These are phyloP conservation scores for Lactarius hatsudake DNA, from an alignment of 768 basidiomycete genomes.

Conservation along the genomic window DNA sequence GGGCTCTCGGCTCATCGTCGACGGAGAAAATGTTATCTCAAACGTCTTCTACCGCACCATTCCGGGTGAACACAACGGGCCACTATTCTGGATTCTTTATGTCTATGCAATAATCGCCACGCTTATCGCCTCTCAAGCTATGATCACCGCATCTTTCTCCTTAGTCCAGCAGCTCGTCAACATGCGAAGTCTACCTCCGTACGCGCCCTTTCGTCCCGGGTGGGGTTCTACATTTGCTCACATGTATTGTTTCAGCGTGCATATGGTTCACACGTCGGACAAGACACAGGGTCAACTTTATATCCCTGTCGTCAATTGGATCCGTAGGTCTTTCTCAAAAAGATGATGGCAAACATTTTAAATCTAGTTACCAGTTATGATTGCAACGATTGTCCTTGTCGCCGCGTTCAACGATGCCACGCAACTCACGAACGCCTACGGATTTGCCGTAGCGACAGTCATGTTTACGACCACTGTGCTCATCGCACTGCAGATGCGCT, in stretches of 20 bases:
- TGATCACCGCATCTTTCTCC: slow-evolving; percentile 67
- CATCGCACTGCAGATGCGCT: slow-evolving; percentile 54
- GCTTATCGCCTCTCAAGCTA: slow-evolving; percentile 62
- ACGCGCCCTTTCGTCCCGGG: slow-evolving; percentile 11
- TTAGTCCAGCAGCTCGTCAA: slow-evolving; percentile 64
- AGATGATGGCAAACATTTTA: not conserved
- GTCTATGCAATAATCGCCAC: slow-evolving; percentile 64
- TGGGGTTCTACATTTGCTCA: not conserved
- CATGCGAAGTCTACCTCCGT: slow-evolving; percentile 54
- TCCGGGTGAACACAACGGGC: slow-evolving; percentile 52
- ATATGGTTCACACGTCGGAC: slow-evolving; percentile 60
- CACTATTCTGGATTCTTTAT: slow-evolving; percentile 64
- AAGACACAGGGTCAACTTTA: slow-evolving; percentile 63
- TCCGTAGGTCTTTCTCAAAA: slow-evolving; percentile 32
- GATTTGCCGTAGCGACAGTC: slow-evolving; percentile 64
- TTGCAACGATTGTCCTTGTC: slow-evolving; percentile 52
- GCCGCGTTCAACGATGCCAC: slow-evolving; percentile 53
- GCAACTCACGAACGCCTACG: slow-evolving; percentile 57
- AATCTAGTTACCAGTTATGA: slow-evolving; percentile 39
- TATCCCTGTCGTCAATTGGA: slow-evolving; percentile 62
- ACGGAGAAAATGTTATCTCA: slow-evolving; percentile 46
- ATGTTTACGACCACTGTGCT: slow-evolving; percentile 61
- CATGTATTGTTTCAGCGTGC: slow-evolving; percentile 33
- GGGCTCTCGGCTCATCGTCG: slow-evolving; percentile 56
- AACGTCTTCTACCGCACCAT: slow-evolving; percentile 67